These are phyloP conservation scores for Clonostachys rosea DNA, from an alignment of 2,329 filamentous ascomycete genomes.

Conservation along the genomic window DNA sequence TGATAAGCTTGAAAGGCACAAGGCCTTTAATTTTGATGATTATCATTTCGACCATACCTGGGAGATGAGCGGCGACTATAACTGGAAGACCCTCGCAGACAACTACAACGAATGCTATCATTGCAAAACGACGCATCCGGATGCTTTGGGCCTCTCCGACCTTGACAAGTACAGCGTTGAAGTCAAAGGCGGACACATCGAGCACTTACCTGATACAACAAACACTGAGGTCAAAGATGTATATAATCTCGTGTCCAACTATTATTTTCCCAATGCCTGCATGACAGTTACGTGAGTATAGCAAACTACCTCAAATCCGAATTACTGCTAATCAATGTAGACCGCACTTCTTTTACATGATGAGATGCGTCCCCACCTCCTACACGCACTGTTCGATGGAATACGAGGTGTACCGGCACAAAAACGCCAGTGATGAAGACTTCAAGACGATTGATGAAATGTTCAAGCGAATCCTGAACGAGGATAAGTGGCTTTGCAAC, in stretches of 20 bases:
- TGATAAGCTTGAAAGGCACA: conserved; percentile 37
- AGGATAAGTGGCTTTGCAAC: conserved; percentile 60
- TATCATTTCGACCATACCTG: conserved; percentile 55
- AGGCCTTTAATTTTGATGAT: conserved; percentile 42
- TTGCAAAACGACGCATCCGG: conserved; percentile 54
- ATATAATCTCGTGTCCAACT: conserved; percentile 37
- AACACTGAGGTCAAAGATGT: conserved; percentile 41
- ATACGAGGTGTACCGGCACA: conserved; percentile 61
- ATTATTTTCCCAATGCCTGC: conserved; percentile 45
- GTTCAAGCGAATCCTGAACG: conserved; percentile 60
- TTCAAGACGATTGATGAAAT: conserved; percentile 53
- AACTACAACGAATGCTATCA: conserved; percentile 67
- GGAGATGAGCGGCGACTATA: conserved; percentile 51
- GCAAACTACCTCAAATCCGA: not conserved
- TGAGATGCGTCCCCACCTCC: conserved; percentile 53
- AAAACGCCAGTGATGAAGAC: conserved; percentile 50
- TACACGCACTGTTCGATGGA: conserved; percentile 48
- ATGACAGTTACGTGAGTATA: conserved; percentile 42
- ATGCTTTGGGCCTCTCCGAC: conserved; percentile 49
- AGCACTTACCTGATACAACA: conserved; percentile 40
- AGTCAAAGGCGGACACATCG: conserved; percentile 40
- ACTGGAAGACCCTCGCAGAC: conserved; percentile 54
- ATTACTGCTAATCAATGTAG: conserved; percentile 26
- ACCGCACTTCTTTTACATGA: conserved; percentile 55
- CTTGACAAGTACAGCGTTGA: conserved; percentile 49